These are phyloP conservation scores for Wickerhamia fluorescens DNA, from an alignment of 805 yeast species.

Conservation along the genomic window DNA sequence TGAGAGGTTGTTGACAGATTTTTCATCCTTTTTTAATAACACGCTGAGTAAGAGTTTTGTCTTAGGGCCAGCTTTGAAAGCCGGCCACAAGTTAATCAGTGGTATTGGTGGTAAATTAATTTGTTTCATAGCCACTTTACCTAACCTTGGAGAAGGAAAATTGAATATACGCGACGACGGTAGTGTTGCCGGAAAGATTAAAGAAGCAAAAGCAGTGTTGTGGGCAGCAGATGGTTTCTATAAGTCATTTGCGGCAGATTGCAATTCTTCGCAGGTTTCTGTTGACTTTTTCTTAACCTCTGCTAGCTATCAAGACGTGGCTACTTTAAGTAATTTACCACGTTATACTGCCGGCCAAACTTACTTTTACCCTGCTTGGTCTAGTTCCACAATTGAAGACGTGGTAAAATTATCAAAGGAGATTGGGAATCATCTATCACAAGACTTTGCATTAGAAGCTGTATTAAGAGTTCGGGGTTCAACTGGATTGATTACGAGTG, in stretches of 20 bases:
- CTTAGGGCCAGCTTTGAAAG: slow-evolving; percentile 83
- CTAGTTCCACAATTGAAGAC: slow-evolving; percentile 72
- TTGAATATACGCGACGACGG: slow-evolving; percentile 74
- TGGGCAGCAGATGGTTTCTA: slow-evolving; percentile 78
- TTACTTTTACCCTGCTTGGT: slow-evolving; percentile 95
- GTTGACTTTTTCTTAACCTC: slow-evolving; percentile 89
- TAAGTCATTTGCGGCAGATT: slow-evolving; percentile 91
- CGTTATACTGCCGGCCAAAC: slow-evolving; percentile 96
- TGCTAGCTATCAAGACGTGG: slow-evolving; percentile 84
- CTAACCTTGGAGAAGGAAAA: slow-evolving; percentile 80
- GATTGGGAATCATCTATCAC: slow-evolving; percentile 77
- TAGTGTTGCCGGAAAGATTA: slow-evolving; percentile 65
- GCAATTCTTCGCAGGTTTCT: slow-evolving; percentile 85
- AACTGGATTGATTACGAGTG: slow-evolving; percentile 74
- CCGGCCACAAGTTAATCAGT: slow-evolving; percentile 73
- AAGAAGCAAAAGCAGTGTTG: slow-evolving; percentile 71
- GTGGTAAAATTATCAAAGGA: slow-evolving; percentile 82
- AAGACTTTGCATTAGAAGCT: slow-evolving; percentile 89
- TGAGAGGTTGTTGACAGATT: slow-evolving; percentile 62
- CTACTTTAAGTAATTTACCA: slow-evolving; percentile 83
- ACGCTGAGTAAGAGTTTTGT: slow-evolving; percentile 66
- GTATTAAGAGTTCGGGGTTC: slow-evolving; percentile 96
- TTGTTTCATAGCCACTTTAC: slow-evolving; percentile 72
- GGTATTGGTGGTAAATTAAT: slow-evolving; percentile 87
- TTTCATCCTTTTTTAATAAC: slow-evolving; percentile 64